Base-by-base conservation (phyloP, 805 yeast species). In the Saccharomyces paradoxus region DNA sequence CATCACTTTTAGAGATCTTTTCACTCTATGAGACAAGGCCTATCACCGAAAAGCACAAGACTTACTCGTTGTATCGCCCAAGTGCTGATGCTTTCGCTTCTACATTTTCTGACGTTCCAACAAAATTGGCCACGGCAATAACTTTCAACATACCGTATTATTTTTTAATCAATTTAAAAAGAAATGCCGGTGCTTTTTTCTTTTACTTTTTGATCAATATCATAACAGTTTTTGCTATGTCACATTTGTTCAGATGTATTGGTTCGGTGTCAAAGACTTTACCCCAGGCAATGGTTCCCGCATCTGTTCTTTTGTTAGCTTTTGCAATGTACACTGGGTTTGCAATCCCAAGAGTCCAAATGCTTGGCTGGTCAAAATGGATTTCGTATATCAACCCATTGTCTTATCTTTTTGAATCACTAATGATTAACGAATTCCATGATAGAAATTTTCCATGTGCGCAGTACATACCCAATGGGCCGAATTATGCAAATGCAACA, bases 11-110 rank as follows among this genome's bases (percentile, higher is more conserved):
- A 58, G 86, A 81, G 65, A 73, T 81, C 52, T 68, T 77, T 63
- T 58, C 77, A 1, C 62, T 78, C 27, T 81, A 70, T 61, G 81
- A 78, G 57, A 72, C 79, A 37, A 74, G 86, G 60, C 76, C 79
- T n/a, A 75, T 82, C 56, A 77, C 80, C 31, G 81, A 78, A 58
- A 82, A 82, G 62, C 86, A 82, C 58, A 76, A 77, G 57, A 74
- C 74, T 41, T 81, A 75, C 59, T 81, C 83, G 1, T 65, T 82
- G 37, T 82, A 82, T 60, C 82, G 76, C 56, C 84, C 85, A 6
- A 71, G 81, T 48, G 83, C 87, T 2, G 83, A 83, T 60, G 84
- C 87, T 0, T 60, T 83, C 37, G 82, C 86, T 0, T 77, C 82
- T 2, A 75, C 83, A 54, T 57, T 81, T 22, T 74, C 84, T 10